phyloP scores from a whole-genome alignment of 176 grass and related monocot species.

The Calamus simplicifolius region DNA sequence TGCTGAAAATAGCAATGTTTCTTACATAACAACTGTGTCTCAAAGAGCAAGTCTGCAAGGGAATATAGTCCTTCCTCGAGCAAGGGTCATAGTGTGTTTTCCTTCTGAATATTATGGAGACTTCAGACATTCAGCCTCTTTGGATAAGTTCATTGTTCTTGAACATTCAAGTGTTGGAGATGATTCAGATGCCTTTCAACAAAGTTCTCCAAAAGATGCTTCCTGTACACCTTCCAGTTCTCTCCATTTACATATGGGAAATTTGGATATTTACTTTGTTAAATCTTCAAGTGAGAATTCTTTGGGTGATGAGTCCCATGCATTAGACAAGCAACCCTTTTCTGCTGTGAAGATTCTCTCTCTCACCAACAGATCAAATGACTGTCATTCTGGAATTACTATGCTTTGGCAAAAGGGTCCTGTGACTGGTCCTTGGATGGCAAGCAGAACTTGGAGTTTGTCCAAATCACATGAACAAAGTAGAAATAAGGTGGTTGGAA shows the following conservation, averaged over 20 bases:
- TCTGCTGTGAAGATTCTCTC: conserved; percentile 65
- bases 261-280: conserved; percentile 71
- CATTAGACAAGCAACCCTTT: conserved; percentile 42
- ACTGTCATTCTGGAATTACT: conserved; percentile 37
- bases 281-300: conserved; percentile 20
- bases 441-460: conserved; percentile 66
- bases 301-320: conserved; percentile 2
- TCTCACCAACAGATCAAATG: conserved; percentile 29
- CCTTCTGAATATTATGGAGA: conserved; percentile 47
- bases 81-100: conserved; percentile 78
- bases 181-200: conserved; percentile 9
- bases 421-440: conserved; percentile 44
- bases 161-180: conserved; percentile 55
- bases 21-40: conserved; percentile 22
- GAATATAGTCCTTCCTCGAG: conserved; percentile 40
- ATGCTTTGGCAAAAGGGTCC: conserved; percentile 51
- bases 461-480: conserved; percentile 51
- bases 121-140: conserved; percentile 38
- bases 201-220: conserved; percentile 29
- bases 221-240: conserved; percentile 37
- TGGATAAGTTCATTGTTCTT: conserved; percentile 70
- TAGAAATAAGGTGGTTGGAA: conserved; percentile 34
- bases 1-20: conserved; percentile 22
- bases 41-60: conserved; percentile 42
- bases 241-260: conserved; percentile 52